A percentile compares a stretch with the other conserved stretches of the same genome.
Conservation (phyloP, 441 rosid species). For the Syzygium syzygioides region DNA sequence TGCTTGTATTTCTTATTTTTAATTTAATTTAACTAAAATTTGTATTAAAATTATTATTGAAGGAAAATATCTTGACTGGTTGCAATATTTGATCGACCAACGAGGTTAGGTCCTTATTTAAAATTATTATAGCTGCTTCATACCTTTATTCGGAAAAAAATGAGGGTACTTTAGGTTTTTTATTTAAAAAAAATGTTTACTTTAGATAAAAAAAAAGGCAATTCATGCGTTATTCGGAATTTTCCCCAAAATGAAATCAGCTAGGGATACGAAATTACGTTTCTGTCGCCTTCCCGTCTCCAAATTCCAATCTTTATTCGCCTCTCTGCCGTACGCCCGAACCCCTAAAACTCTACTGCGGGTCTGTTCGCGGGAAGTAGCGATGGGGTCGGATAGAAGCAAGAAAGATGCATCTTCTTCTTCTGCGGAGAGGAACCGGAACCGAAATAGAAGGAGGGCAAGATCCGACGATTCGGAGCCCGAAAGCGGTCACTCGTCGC, state of each 20-base stretch:
- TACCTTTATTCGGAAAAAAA: too few relatives aligned
- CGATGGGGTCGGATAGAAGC: slow-evolving; percentile 8
- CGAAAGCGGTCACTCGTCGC: slow-evolving; percentile 9
- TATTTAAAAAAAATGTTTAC: too few relatives aligned
- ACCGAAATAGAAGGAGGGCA: slow-evolving; percentile 19
- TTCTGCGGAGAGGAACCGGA: slow-evolving; percentile 9
- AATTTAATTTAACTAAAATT: too few relatives aligned
- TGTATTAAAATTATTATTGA: too few relatives aligned
- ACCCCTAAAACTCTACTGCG: not conserved
- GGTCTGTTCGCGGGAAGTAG: not conserved
- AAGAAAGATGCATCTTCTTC: slow-evolving; percentile 22
- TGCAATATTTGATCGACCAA: too few relatives aligned
- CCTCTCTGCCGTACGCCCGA: not conserved
- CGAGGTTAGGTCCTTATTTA: too few relatives aligned
- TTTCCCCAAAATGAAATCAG: not conserved
- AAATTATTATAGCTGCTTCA: too few relatives aligned
- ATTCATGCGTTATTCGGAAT: too few relatives aligned
- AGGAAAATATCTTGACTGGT: too few relatives aligned
- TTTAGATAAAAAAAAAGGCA: fast-evolving
- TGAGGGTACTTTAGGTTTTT: too few relatives aligned
- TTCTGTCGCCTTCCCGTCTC: not conserved
- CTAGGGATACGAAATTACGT: not conserved
- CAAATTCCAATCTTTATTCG: not conserved
- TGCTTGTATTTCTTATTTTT: too few relatives aligned
- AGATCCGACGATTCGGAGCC: slow-evolving; percentile 23